Evolutionary conservation across 2,329 filamentous ascomycete genomes (phyloP).

Genomic region (Phialocephala subalpina): DNA sequence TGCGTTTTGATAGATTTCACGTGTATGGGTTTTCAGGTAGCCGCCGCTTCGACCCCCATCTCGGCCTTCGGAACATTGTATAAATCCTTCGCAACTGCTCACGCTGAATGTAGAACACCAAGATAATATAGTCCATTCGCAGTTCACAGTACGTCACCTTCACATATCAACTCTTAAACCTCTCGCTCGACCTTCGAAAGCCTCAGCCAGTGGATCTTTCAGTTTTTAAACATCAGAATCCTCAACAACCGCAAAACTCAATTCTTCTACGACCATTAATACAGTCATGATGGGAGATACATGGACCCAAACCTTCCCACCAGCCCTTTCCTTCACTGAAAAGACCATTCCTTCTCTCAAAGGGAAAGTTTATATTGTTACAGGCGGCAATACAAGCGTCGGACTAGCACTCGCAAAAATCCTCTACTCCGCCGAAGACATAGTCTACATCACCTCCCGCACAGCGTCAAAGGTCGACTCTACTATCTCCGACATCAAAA

Average conservation of each 20-base stretch:
- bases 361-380: slow-evolving; percentile 52
- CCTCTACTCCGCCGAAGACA: slow-evolving; percentile 50
- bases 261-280: neutral
- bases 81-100: no score
- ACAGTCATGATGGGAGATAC: slow-evolving; percentile 12
- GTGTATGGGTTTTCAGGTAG: no score
- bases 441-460: slow-evolving; percentile 52
- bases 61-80: no score
- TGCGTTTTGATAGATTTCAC: neutral
- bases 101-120: no score
- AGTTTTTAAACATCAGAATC: no score
- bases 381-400: slow-evolving; percentile 43
- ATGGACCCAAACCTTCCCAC: slow-evolving; percentile 41
- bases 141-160: no score
- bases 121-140: no score
- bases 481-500: slow-evolving; percentile 44
- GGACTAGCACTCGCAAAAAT: slow-evolving; percentile 48
- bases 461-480: slow-evolving; percentile 45
- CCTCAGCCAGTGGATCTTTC: no score
- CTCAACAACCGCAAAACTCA: neutral
- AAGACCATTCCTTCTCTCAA: slow-evolving; percentile 47
- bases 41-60: no score
- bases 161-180: no score
- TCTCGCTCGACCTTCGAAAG: no score
- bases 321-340: slow-evolving; percentile 50